Evolutionary conservation across 208 protist species (phyloP).

Genomic region (Acanthamoeba divionensis): DNA sequence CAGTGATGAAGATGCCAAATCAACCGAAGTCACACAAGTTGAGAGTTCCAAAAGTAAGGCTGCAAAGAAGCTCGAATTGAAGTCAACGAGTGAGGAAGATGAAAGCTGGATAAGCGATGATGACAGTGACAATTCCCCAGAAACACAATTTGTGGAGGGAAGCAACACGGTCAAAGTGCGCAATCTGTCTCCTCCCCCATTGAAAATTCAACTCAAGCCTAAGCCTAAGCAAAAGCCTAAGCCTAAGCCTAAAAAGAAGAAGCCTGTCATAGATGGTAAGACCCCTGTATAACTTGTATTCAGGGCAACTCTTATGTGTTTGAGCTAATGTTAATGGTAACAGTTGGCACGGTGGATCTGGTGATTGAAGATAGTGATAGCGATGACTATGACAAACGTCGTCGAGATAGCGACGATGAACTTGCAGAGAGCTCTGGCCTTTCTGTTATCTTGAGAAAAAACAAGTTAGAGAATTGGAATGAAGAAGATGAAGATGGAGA

Average conservation of each 20-base stretch:
- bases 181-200: neutral
- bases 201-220: neutral
- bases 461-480: conserved; percentile 35
- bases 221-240: neutral
- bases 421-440: conserved; percentile 21
- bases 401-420: conserved; percentile 7
- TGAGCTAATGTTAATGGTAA: neutral
- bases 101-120: neutral
- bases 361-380: conserved; percentile 39
- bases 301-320: neutral
- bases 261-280: neutral
- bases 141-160: conserved; percentile 30
- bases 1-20: conserved; percentile 14
- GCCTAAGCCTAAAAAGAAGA: neutral
- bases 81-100: too few species aligned
- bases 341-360: neutral
- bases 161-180: conserved; percentile 28
- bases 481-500: conserved; percentile 20
- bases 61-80: neutral
- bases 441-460: conserved; percentile 21
- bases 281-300: neutral
- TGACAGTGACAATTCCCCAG: neutral
- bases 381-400: neutral
- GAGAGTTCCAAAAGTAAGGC: neutral
- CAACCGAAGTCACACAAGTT: neutral